A percentile compares a stretch with the other conserved stretches of the same genome.
Evolutionary conservation across 1,284 basidiomycete genomes (phyloP).

Genomic region (Ustilago loliicola): DNA sequence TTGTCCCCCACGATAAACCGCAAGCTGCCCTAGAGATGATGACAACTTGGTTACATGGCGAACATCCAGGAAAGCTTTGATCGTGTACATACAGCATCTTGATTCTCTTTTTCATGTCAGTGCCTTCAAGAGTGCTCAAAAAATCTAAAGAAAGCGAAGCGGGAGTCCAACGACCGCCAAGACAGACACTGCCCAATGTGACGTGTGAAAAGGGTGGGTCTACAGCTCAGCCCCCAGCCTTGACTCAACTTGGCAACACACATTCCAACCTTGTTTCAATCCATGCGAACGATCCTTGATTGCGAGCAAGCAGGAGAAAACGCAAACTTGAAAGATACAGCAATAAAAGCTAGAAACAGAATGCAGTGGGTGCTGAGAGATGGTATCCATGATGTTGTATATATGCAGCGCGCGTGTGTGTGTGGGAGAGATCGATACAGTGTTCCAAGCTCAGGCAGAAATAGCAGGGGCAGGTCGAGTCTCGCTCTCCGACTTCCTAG

Average conservation of each 20-base stretch:
- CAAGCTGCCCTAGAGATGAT: constrained; percentile 59
- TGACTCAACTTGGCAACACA: not conserved
- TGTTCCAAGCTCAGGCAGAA: not conserved
- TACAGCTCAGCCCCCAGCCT: not conserved
- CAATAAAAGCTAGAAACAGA: not conserved
- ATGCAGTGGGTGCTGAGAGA: not conserved
- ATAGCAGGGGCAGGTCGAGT: constrained; percentile 6
- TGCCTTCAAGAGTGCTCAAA: not conserved
- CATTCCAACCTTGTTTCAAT: not conserved
- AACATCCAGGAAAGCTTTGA: constrained; percentile 28
- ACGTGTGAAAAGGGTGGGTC: not conserved
- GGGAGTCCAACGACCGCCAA: too few relatives aligned
- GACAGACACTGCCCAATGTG: not conserved
- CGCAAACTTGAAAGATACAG: not conserved
- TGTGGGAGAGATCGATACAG: not conserved
- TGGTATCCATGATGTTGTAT: constrained; percentile 11
- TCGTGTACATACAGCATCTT: too few relatives aligned
- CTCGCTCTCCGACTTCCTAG: constrained; percentile 13
- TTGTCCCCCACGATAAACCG: constrained; percentile 68
- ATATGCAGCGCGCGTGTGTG: too few relatives aligned
- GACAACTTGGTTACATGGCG: constrained; percentile 61
- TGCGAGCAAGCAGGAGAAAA: not conserved
- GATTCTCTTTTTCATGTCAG: too few relatives aligned
- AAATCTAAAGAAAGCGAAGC: not conserved
- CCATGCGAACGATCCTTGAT: not conserved